Evolutionary conservation across 371 early-diverging fungal species (phyloP), one percentile per base, ranked within the genome.

Genomic region (Umbelopsis sp.): DNA sequence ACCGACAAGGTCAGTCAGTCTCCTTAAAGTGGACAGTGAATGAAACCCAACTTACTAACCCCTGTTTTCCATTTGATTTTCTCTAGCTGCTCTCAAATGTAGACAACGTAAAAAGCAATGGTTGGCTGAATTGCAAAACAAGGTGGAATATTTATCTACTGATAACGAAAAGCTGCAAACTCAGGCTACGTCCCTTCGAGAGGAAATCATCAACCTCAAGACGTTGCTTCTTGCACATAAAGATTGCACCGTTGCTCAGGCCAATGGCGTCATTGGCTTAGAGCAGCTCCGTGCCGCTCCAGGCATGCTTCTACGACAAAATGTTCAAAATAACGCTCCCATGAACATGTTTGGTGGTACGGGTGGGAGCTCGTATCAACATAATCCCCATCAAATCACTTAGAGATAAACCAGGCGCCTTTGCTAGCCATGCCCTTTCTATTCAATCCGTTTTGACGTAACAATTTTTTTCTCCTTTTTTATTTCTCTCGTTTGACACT

Each of bases 81-180:
- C 75, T 48, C 35, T 80, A 74, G 91, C 92, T 22, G 91, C 91
- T 0, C 80, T 87, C 4, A 89, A 89, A 69, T 92, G 91, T 72
- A 83, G 91, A 29, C 88, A 87, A 72, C 86, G 89, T 69, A 91
- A 91, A 70, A 90, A 90, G 70, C 79, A 85, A 69, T 87, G 86
- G 81, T 71, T 90, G 24, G 72, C 77, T 38, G 73, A 80, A 22
- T 77, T 90, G 57, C 88, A 91, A 65, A 70, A 72, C 18, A 85
- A 83, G 9, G 83, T 88, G n/a, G 88, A 87, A 62, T 72, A 65
- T 44, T 71, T 89, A 63, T 66, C 80, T 1, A 35, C 29, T 10
- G 86, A 88, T 46, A 90, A 89, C 69, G 81, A 80, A 65, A 64
- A 71, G 12, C 66, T 89, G 53, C 75, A 80, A 22, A 63, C 65